Percentiles rank a stretch among this genome's conserved stretches.
Conservation (phyloP, 768 basidiomycete genomes). For the Termitomyces sp. region DNA sequence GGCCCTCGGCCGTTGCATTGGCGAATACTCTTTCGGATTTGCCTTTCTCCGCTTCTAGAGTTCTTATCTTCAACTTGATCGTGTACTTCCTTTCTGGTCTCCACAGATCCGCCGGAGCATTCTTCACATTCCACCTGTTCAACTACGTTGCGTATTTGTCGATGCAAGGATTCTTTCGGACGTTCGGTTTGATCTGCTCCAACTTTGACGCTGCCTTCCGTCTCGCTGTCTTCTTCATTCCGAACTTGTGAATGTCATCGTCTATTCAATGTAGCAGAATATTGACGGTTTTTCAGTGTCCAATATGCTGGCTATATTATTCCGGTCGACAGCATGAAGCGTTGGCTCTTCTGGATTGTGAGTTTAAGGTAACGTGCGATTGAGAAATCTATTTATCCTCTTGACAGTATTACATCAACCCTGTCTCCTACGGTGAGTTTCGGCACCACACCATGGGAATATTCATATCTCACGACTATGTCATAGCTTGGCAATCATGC, state of each 20-base stretch:
- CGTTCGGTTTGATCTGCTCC: conserved; percentile 50
- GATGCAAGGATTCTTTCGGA: conserved; percentile 85
- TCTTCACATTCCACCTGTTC: conserved; percentile 60
- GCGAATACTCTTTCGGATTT: conserved; percentile 67
- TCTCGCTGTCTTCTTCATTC: conserved; percentile 63
- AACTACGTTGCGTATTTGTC: conserved; percentile 58
- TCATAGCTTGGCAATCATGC: conserved; percentile 62
- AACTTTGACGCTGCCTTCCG: conserved; percentile 43
- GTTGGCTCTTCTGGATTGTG: conserved; percentile 85
- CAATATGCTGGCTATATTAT: conserved; percentile 70
- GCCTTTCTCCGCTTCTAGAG: conserved; percentile 57
- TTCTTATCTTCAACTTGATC: conserved; percentile 58
- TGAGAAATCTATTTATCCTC: conserved; percentile 3
- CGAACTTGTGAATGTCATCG: conserved; percentile 48
- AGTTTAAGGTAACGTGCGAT: conserved; percentile 18
- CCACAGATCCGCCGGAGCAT: conserved; percentile 34
- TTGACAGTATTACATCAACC: conserved; percentile 72
- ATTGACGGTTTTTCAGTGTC: conserved; percentile 26
- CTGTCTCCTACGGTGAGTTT: conserved; percentile 58
- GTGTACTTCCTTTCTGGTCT: conserved; percentile 67
- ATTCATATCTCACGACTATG: neutral
- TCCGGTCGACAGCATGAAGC: conserved; percentile 64
- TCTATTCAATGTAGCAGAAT: neutral
- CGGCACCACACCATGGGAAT: neutral
- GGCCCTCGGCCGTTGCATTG: conserved; percentile 57